Percentiles rank a stretch among this genome's conserved stretches.
phyloP scores from a whole-genome alignment of 495 filamentous ascomycete species.

The Trichocladium uniseriatum region DNA sequence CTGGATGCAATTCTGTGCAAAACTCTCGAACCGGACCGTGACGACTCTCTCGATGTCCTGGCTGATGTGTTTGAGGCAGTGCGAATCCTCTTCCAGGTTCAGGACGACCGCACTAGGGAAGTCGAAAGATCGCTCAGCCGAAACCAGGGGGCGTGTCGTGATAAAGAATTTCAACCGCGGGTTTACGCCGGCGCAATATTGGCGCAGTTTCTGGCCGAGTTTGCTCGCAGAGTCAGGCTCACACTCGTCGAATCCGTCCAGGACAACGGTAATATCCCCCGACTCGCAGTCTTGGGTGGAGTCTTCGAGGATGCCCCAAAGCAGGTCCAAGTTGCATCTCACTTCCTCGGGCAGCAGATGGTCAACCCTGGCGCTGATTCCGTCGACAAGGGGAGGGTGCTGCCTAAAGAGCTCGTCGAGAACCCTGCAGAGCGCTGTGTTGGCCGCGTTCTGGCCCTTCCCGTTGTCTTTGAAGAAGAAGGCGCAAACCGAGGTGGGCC shows the following conservation, averaged over 20 bases:
- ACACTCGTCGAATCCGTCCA: constrained; percentile 18
- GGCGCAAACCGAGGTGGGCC: constrained; percentile 6
- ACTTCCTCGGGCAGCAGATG: constrained; percentile 14
- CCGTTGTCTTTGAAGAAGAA: constrained; percentile 21
- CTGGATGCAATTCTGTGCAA: constrained; percentile 11
- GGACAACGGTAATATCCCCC: constrained; percentile 10
- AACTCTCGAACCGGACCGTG: constrained; percentile 11
- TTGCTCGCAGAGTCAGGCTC: constrained; percentile 11
- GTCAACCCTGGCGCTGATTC: constrained; percentile 5
- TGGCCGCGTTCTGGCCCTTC: constrained; percentile 13
- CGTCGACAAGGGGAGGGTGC: constrained; percentile 7
- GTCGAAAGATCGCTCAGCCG: not conserved
- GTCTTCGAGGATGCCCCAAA: constrained; percentile 10
- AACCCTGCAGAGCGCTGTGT: constrained; percentile 13
- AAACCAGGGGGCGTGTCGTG: constrained; percentile 10
- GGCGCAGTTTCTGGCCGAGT: constrained; percentile 8
- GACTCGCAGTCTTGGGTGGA: constrained; percentile 7
- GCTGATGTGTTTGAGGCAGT: constrained; percentile 14
- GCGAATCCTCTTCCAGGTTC: constrained; percentile 10
- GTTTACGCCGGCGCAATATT: constrained; percentile 3
- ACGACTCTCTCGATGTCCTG: constrained; percentile 18
- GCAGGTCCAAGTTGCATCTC: constrained; percentile 14
- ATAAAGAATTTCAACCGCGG: constrained; percentile 16
- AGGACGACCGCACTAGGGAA: not conserved
- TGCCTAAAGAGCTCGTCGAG: constrained; percentile 14